Base-by-base conservation (phyloP, 2,329 filamentous ascomycete genomes). In the Malbranchea zuffiana region DNA sequence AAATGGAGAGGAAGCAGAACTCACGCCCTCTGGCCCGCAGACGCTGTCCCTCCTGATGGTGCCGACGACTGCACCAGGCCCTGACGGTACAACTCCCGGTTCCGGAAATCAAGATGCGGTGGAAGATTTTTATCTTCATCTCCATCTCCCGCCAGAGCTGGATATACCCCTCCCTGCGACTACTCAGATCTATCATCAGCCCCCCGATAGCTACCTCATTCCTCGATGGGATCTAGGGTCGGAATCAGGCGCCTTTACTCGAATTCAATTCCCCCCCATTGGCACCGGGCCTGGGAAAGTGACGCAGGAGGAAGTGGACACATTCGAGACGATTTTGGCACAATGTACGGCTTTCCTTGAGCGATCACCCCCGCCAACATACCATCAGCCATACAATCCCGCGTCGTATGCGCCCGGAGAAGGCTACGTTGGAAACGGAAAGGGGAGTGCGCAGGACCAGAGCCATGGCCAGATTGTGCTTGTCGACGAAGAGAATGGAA, bases 291-390 rank as follows among this genome's bases (percentile, higher is more conserved):
- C 67, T 1, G 43, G 6, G 56, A 68, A 73, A 21, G 80, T 82
- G 17, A 74, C 82, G 1, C 86, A 95, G 58, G 87, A 96, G 56
- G 88, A 95, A 57, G 71, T 93, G 27, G 86, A 95, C 55, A 96
- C 88, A 1, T 96, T 95, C 53, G 88, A 96, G 67, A 95, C 88
- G 3, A 96, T 96, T 46, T 71, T 96, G 34, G 88, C 88, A n/a
- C 86, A 96, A 62, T 96, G 88, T 61, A 96, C 88, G 2, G 84
- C 88, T 2, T 96, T 98, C 58, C 73, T 94, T 3, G 88, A 96
- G 60, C 77, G 86, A 29, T 80, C 83, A 6, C 69, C 78, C 26
- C 76, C 82, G 5, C 78, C 68, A 4, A 57, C 60, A 38, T 47
- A 54, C 32, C 47, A 57, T 42, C 51, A 57, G 20, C 48, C 56